Percentiles rank a stretch among this genome's conserved stretches.
These are phyloP conservation scores for Glycine tomentella DNA, from an alignment of 306 rosid species.

Conservation along the genomic window DNA sequence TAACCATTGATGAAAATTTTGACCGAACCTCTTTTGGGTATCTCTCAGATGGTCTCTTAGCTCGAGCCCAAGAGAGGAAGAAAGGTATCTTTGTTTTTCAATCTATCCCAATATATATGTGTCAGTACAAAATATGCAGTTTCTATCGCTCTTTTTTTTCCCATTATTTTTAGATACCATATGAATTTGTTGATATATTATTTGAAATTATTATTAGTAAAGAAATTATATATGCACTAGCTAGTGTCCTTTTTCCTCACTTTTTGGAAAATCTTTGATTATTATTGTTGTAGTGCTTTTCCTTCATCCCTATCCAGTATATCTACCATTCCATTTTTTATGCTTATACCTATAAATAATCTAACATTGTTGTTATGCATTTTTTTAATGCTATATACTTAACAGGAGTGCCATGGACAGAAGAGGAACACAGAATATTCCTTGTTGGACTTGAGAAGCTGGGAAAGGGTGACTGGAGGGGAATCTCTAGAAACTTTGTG, in stretches of 20 bases:
- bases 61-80: constrained; percentile 69
- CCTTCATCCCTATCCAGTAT: neutral
- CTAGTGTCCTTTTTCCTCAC: neutral
- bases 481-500: constrained; percentile 80
- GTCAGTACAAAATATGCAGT: too few species aligned
- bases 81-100: constrained; percentile 59
- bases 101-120: neutral
- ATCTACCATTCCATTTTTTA: neutral
- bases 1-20: constrained; percentile 47
- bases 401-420: constrained; percentile 92
- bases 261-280: too few species aligned
- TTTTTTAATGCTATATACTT: neutral
- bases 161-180: neutral
- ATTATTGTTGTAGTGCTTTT: neutral
- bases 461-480: constrained; percentile 97
- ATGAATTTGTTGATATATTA: neutral
- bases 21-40: constrained; percentile 57
- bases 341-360: neutral
- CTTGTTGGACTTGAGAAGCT: constrained; percentile 83
- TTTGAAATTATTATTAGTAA: neutral
- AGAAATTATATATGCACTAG: neutral
- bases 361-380: neutral
- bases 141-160: neutral
- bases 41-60: constrained; percentile 76
- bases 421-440: constrained; percentile 86